phyloP scores from a whole-genome alignment of 2,329 filamentous ascomycete species.

The Anisogramma anomala region DNA sequence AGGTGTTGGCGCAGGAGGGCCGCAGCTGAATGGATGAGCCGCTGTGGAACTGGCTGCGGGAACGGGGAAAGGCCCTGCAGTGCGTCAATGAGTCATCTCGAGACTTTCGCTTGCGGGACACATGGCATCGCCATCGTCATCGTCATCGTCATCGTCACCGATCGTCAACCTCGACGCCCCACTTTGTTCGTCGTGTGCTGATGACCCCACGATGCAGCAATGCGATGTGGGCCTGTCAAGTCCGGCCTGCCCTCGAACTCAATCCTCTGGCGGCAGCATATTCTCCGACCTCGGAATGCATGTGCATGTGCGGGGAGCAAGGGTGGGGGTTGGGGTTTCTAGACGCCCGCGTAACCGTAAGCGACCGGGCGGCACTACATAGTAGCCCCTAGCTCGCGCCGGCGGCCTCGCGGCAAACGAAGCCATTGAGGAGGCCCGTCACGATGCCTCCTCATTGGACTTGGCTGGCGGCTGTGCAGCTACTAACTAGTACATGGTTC shows the following conservation, averaged over 20 bases:
- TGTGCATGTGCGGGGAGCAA: neutral
- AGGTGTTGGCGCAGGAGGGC: neutral
- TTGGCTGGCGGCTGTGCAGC: conserved; percentile 10
- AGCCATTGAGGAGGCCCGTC: neutral
- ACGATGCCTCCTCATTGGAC: conserved; percentile 7
- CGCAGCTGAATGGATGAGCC: conserved; percentile 8
- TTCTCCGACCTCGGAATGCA: neutral
- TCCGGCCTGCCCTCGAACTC: too few relatives aligned
- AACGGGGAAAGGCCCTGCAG: too few relatives aligned
- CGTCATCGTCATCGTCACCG: too few relatives aligned
- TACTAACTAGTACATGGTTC: neutral
- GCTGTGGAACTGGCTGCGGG: conserved; percentile 10
- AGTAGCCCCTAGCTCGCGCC: too few relatives aligned
- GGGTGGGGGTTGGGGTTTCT: neutral
- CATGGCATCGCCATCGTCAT: conserved; percentile 1
- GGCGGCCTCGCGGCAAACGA: too few relatives aligned
- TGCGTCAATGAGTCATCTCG: conserved; percentile 9
- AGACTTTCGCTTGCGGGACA: conserved; percentile 2
- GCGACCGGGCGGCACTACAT: conserved; percentile 5
- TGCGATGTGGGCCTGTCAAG: too few relatives aligned
- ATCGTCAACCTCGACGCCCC: too few relatives aligned
- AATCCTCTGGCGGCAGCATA: conserved; percentile 4
- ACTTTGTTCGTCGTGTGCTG: too few relatives aligned
- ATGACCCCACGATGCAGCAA: too few relatives aligned
- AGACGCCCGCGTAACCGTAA: conserved; percentile 8